phyloP scores from a whole-genome alignment of 75 land plant genomes.

The Isoetes taiwanensis region DNA sequence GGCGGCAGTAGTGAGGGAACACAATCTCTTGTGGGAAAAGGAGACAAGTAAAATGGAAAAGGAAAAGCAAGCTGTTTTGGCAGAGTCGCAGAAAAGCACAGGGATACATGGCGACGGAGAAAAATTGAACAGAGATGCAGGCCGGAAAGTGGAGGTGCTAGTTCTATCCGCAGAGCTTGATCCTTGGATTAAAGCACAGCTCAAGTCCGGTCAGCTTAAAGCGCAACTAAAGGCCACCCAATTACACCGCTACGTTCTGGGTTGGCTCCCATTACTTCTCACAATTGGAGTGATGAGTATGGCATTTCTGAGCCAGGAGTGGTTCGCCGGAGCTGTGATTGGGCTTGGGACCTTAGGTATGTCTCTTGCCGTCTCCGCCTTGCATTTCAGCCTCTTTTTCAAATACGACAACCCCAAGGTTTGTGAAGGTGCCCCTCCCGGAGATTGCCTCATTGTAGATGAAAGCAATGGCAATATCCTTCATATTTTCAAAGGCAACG shows the following conservation, averaged over 20 bases:
- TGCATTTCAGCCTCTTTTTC: neutral
- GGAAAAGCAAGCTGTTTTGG: neutral
- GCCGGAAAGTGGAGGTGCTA: neutral
- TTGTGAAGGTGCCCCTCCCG: neutral
- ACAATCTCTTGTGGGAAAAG: neutral
- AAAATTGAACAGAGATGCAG: neutral
- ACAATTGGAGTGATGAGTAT: neutral
- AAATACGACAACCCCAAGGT: neutral
- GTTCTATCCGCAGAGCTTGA: constrained; percentile 2
- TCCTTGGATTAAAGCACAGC: no score
- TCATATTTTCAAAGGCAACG: neutral
- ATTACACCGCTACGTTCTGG: neutral
- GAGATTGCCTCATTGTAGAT: constrained; percentile 8
- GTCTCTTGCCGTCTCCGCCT: neutral
- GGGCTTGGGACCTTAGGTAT: neutral
- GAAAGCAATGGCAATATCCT: neutral
- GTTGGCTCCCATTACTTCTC: constrained; percentile 4
- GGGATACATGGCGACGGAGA: no score
- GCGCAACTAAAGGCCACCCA: neutral
- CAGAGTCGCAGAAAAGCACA: no score
- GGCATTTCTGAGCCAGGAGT: neutral
- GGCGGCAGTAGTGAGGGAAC: neutral
- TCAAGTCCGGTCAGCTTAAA: no score
- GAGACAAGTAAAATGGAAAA: no score
- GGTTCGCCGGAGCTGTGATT: constrained; percentile 1